Conservation (phyloP, 768 basidiomycete genomes). For the Suillus variegatus region DNA sequence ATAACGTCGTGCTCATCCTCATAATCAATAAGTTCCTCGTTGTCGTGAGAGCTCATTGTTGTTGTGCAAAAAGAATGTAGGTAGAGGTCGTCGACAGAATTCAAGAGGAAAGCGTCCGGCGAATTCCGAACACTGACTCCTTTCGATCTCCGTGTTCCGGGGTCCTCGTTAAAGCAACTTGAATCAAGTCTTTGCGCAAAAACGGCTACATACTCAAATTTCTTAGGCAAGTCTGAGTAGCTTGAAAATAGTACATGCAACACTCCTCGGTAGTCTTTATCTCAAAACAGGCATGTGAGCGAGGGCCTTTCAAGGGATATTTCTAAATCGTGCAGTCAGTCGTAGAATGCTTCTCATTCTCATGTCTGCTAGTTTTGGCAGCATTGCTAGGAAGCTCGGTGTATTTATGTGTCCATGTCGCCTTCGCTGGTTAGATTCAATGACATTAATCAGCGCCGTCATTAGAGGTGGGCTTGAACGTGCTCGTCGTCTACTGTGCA, state of each 20-base stretch:
- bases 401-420: background rate
- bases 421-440: background rate
- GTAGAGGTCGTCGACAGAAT: conserved; percentile 29
- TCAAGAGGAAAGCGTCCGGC: background rate
- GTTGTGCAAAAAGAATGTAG: conserved; percentile 28
- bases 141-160: background rate
- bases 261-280: background rate
- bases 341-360: background rate
- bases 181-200: background rate
- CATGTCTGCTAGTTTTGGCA: background rate
- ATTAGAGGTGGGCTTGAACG: background rate
- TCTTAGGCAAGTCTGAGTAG: background rate
- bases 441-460: background rate
- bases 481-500: background rate
- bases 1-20: conserved; percentile 87
- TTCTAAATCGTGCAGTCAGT: background rate
- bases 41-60: conserved; percentile 84
- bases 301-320: background rate
- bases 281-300: background rate
- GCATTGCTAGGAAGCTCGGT: background rate
- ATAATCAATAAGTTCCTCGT: conserved; percentile 93
- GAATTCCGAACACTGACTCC: conserved; percentile 1
- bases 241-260: background rate
- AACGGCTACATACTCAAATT: background rate
- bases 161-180: background rate